Evolutionary conservation across 2,329 filamentous ascomycete genomes (phyloP).

Genomic region (Sclerotiophoma versabilis): DNA sequence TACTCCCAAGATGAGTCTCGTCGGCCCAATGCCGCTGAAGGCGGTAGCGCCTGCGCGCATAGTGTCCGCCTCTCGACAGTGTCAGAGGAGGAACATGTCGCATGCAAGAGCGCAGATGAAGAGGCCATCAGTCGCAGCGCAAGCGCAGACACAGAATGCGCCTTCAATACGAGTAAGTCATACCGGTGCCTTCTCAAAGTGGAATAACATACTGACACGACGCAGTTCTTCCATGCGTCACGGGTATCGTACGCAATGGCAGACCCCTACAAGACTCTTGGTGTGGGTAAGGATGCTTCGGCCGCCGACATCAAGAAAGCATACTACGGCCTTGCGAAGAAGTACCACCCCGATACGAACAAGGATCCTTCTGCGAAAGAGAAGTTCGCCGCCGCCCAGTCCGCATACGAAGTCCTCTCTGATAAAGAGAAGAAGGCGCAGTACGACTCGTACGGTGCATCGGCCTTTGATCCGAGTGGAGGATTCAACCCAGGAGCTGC

Average conservation of each 20-base stretch:
- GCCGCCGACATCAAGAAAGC: constrained; percentile 94
- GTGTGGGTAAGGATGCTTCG: constrained; percentile 81
- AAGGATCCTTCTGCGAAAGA: constrained; percentile 94
- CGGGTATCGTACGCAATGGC: constrained; percentile 68
- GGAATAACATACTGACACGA: constrained; percentile 22
- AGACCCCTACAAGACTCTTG: constrained; percentile 88
- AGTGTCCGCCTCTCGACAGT: constrained; percentile 38
- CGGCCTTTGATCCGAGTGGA: constrained; percentile 70
- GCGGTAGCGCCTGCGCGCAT: constrained; percentile 43
- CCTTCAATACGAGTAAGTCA: constrained; percentile 42
- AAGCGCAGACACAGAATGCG: constrained; percentile 29
- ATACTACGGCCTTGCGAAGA: constrained; percentile 97
- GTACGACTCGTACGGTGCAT: constrained; percentile 87
- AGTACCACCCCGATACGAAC: constrained; percentile 97
- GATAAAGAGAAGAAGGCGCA: constrained; percentile 93
- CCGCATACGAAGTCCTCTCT: constrained; percentile 90
- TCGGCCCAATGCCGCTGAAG: constrained; percentile 45
- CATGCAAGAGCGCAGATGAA: constrained; percentile 34
- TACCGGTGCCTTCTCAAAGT: too few relatives aligned
- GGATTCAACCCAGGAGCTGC: constrained; percentile 81
- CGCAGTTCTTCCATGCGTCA: constrained; percentile 48
- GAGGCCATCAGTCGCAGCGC: constrained; percentile 32
- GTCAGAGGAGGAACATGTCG: constrained; percentile 42
- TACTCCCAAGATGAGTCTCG: constrained; percentile 43
- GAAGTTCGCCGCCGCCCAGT: constrained; percentile 90